Evolutionary conservation across 129 eudicot genomes (phyloP).

Genomic region (Arctium lappa): DNA sequence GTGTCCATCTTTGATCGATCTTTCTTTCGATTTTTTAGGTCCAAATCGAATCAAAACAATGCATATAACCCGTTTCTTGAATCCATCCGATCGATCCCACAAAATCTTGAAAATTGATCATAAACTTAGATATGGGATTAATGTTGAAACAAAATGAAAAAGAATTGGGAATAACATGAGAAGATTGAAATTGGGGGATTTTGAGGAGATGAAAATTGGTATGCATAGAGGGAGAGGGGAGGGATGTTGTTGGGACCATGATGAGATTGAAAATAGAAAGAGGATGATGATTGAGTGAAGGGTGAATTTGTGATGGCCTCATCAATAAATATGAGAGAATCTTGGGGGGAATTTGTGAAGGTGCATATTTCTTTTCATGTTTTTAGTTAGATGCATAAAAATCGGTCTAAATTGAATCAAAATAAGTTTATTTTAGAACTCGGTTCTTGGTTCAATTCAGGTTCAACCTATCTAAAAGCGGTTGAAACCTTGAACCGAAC

Average conservation of each 20-base stretch:
- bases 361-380: constrained; percentile 2
- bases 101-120: constrained; percentile 11
- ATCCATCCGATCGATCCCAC: constrained; percentile 8
- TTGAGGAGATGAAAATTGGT: constrained; percentile 6
- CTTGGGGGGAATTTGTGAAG: constrained; percentile 14
- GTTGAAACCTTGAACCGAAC: no score
- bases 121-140: constrained; percentile 6
- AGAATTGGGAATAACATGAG: constrained; percentile 6
- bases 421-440: not conserved
- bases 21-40: not conserved
- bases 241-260: constrained; percentile 20
- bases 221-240: constrained; percentile 8
- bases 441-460: not conserved
- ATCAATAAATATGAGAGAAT: constrained; percentile 32
- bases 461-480: not conserved
- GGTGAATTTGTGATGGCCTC: constrained; percentile 23
- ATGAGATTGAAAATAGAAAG: constrained; percentile 21
- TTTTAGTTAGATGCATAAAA: not conserved
- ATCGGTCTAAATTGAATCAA: not conserved
- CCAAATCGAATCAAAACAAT: not conserved
- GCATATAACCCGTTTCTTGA: constrained; percentile 16
- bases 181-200: constrained; percentile 22
- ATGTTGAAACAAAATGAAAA: constrained; percentile 9
- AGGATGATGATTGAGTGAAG: constrained; percentile 18
- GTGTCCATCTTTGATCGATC: constrained; percentile 16